phyloP scores from a whole-genome alignment of 176 grass and related monocot genomes.

The Areca catechu region DNA sequence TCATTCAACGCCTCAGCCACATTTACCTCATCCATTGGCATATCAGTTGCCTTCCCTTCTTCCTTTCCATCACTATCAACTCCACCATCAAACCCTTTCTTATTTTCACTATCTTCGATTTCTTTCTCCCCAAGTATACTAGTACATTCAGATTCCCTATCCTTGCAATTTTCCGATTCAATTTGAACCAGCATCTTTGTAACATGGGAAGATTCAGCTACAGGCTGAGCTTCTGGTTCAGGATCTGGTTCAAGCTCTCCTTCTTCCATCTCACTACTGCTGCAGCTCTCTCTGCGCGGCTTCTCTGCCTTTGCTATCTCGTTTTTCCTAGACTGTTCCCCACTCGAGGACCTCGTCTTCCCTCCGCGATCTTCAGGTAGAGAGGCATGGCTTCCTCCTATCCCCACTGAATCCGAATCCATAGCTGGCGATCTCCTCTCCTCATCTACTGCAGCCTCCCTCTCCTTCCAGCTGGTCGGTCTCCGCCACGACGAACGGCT shows the following conservation, averaged over 20 bases:
- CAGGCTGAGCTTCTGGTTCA: constrained; percentile 14
- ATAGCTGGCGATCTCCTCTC: constrained; percentile 28
- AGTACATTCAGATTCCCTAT: constrained; percentile 7
- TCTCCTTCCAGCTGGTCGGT: constrained; percentile 24
- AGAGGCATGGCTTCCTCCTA: constrained; percentile 20
- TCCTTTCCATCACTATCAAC: constrained; percentile 6
- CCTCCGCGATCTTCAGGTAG: neutral
- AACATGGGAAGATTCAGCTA: constrained; percentile 7
- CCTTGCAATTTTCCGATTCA: constrained; percentile 19
- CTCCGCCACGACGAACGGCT: constrained; percentile 47
- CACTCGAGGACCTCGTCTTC: constrained; percentile 8
- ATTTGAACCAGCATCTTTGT: constrained; percentile 13
- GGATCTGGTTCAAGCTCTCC: constrained; percentile 73
- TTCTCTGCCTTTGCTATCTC: constrained; percentile 33
- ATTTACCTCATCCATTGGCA: neutral
- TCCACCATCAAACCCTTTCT: constrained; percentile 5
- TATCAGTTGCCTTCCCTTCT: neutral
- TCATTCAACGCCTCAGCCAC: neutral
- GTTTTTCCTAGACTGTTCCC: constrained; percentile 26
- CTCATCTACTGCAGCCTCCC: constrained; percentile 9
- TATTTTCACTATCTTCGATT: constrained; percentile 3
- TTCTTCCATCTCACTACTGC: constrained; percentile 67
- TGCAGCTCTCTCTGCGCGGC: constrained; percentile 25
- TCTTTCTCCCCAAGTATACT: no score
- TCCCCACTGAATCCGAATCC: constrained; percentile 20